These are phyloP conservation scores for Tremella fuciformis DNA, from an alignment of 768 basidiomycete genomes.

Conservation along the genomic window DNA sequence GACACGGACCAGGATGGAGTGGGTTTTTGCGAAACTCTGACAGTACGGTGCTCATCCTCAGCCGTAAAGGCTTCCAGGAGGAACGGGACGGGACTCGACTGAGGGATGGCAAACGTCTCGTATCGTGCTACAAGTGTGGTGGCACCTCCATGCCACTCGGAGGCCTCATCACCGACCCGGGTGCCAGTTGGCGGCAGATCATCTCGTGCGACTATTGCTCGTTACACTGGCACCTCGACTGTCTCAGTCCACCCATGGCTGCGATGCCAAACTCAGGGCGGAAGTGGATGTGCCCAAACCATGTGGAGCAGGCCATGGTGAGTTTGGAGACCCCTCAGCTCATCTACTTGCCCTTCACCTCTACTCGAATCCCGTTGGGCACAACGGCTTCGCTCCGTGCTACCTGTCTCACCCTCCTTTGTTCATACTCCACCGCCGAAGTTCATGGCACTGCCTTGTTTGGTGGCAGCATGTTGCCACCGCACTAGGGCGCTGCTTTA, in stretches of 20 bases:
- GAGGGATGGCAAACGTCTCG: constrained; percentile 74
- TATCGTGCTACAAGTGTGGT: constrained; percentile 89
- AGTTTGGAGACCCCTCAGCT: constrained; percentile 48
- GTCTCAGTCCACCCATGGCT: constrained; percentile 82
- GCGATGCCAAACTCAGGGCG: constrained; percentile 78
- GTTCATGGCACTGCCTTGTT: too few species aligned
- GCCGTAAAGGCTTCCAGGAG: constrained; percentile 83
- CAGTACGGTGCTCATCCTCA: constrained; percentile 35
- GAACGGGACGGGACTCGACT: constrained; percentile 84
- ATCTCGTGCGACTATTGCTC: constrained; percentile 93
- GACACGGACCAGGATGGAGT: constrained; percentile 80
- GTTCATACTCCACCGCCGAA: too few species aligned
- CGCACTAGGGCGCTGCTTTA: too few species aligned
- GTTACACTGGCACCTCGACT: constrained; percentile 96
- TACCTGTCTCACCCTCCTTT: too few species aligned
- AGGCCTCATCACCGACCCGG: constrained; percentile 50
- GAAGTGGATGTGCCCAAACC: constrained; percentile 99
- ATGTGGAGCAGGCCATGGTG: constrained; percentile 81
- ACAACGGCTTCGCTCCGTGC: too few species aligned
- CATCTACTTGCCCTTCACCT: constrained; percentile 1
- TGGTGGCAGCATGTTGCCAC: too few species aligned
- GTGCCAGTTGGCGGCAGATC: constrained; percentile 56
- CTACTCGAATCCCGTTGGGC: too few species aligned
- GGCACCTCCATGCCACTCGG: constrained; percentile 65
- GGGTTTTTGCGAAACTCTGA: constrained; percentile 49